Base-by-base conservation (phyloP, 495 filamentous ascomycete species). In the Lophium mytilinum region DNA sequence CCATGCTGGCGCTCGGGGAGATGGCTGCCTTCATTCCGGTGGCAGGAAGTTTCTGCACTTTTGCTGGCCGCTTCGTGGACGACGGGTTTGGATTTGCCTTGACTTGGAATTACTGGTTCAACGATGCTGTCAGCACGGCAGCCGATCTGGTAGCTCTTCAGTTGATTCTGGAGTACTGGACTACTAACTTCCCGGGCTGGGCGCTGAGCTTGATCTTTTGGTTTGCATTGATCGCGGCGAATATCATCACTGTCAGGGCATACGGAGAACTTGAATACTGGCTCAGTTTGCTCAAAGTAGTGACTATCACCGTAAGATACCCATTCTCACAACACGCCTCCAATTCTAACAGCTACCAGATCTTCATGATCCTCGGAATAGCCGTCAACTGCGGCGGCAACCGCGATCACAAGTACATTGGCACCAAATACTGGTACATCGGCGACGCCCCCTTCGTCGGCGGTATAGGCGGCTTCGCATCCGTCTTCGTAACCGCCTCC, bases 251-350 rank as follows among this genome's bases (percentile, higher is more conserved):
- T 2, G 53, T 56, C 30, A 17, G 33, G 17, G 53, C 42, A 41
- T 89, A 83, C 61, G 87, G 85, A 37, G 83, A 89, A 72, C 75
- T 84, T 24, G 85, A 88, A 62, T 87, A 87, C 67, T 80, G 78
- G 70, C 83, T 89, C 61, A 80, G 83, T 14, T 80, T 78, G 46
- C 71, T 90, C 69, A 90, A 91, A 64, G 82, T 89, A 55, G 66
- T 89, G 60, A 85, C 83, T 48, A 80, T 89, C 53, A 55, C 86
- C 50, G 86, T 86, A 30, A 30, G 24, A 2, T 6, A 30, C 24
- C 24, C 24, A 30, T 6, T 30, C 24, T 30, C 24, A 2, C 2
- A 30, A 30, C 3, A 30, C 24, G 24, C 24, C 24, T 6, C 6
- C 24, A 30, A 30, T 30, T 30, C 24, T 30, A 30, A 30, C 24